These are phyloP conservation scores for Suhomyces xylopsoci DNA, from an alignment of 805 yeast genomes.

Conservation along the genomic window DNA sequence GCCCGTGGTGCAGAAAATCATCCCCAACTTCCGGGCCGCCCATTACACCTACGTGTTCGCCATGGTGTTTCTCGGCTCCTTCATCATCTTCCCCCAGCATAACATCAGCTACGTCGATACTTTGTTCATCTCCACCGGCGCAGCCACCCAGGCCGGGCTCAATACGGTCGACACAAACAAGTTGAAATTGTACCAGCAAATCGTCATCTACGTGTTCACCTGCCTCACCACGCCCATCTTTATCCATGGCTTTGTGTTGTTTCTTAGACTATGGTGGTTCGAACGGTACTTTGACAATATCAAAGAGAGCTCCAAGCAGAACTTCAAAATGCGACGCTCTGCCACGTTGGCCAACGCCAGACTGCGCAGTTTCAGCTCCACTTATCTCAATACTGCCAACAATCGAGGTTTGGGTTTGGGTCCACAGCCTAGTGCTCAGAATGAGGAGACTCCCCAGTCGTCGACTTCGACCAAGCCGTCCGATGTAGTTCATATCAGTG, in stretches of 20 bases:
- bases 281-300: constrained; percentile 84
- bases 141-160: constrained; percentile 88
- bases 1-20: constrained; percentile 39
- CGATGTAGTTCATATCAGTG: constrained; percentile 33
- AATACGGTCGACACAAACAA: constrained; percentile 72
- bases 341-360: constrained; percentile 66
- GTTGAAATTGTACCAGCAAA: constrained; percentile 74
- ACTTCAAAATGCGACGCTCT: constrained; percentile 79
- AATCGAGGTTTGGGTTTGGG: constrained; percentile 32
- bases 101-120: constrained; percentile 73
- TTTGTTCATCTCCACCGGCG: constrained; percentile 70
- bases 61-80: constrained; percentile 63
- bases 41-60: constrained; percentile 70
- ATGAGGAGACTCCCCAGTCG: constrained; percentile 11
- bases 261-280: constrained; percentile 83
- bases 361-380: constrained; percentile 30
- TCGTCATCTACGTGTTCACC: constrained; percentile 60
- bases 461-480: constrained; percentile 12
- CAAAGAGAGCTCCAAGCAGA: constrained; percentile 68
- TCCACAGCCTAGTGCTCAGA: not conserved
- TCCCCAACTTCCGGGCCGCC: constrained; percentile 59
- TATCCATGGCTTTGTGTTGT: constrained; percentile 75
- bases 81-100: constrained; percentile 72
- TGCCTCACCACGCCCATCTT: constrained; percentile 81
- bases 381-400: constrained; percentile 22